phyloP scores from a whole-genome alignment of 176 grass and related monocot genomes.

The Typha latifolia region DNA sequence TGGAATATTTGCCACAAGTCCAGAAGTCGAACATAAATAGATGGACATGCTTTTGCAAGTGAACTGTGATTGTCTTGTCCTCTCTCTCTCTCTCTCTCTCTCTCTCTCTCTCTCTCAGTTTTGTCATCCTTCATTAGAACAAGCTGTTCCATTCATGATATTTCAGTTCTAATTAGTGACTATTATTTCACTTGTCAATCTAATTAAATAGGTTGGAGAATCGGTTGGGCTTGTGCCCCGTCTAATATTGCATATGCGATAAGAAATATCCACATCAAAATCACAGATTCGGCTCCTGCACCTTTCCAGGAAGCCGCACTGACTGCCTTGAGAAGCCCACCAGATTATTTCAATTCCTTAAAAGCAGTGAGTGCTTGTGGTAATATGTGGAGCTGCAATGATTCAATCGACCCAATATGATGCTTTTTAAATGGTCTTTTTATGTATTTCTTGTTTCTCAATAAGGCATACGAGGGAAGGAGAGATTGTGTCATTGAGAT shows the following conservation, averaged over 20 bases:
- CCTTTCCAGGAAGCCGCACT: conserved; percentile 96
- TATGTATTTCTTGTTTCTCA: conserved; percentile 9
- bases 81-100: too few relatives aligned
- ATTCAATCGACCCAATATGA: background rate
- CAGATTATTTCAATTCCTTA: conserved; percentile 47
- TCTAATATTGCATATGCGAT: conserved; percentile 58
- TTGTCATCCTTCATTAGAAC: too few relatives aligned
- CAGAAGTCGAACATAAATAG: too few relatives aligned
- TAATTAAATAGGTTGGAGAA: conserved; percentile 61
- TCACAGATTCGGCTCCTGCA: conserved; percentile 91
- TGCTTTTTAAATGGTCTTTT: background rate
- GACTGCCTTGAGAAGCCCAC: conserved; percentile 43
- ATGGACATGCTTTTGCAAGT: too few relatives aligned
- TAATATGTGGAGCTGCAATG: conserved; percentile 5
- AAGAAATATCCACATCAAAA: conserved; percentile 74
- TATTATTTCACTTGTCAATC: background rate
- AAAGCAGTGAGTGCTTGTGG: conserved; percentile 42
- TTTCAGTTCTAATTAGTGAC: too few relatives aligned
- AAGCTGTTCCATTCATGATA: too few relatives aligned
- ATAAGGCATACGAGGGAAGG: conserved; percentile 54
- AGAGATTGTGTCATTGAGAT: conserved; percentile 67
- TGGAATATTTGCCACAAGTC: too few relatives aligned
- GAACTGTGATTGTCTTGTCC: too few relatives aligned
- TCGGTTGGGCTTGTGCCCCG: conserved; percentile 83
- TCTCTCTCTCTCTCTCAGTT: too few relatives aligned